Conservation (phyloP, 2,329 filamentous ascomycete species). For the Atkinsonella texensis region DNA sequence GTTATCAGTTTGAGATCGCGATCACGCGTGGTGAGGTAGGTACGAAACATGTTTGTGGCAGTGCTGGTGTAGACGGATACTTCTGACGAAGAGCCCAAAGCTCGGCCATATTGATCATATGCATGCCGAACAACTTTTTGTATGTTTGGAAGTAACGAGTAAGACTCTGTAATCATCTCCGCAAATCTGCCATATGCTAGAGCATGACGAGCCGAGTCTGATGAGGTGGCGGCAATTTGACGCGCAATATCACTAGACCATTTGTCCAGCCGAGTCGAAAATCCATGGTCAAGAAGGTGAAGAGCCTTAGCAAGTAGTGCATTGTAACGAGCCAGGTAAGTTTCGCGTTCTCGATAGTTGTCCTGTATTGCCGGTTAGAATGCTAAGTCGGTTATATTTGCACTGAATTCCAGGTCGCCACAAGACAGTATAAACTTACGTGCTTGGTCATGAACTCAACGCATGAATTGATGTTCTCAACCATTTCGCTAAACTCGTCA, state of each 20-base stretch:
- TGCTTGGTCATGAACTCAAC: slow-evolving; percentile 86
- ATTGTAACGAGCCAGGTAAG: slow-evolving; percentile 79
- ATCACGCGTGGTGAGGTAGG: slow-evolving; percentile 41
- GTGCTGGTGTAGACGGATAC: slow-evolving; percentile 42
- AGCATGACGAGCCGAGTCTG: slow-evolving; percentile 46
- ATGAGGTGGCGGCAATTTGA: slow-evolving; percentile 42
- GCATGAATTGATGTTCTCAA: slow-evolving; percentile 78
- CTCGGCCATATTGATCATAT: slow-evolving; percentile 39
- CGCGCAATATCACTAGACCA: slow-evolving; percentile 41
- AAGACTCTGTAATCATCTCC: slow-evolving; percentile 44
- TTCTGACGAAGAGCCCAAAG: slow-evolving; percentile 28
- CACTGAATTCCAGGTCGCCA: too few species aligned
- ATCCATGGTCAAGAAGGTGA: slow-evolving; percentile 48
- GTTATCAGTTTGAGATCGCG: slow-evolving; percentile 39
- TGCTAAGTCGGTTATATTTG: neutral
- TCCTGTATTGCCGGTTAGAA: slow-evolving; percentile 33
- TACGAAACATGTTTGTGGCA: slow-evolving; percentile 40
- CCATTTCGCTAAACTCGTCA: slow-evolving; percentile 76
- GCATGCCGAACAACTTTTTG: slow-evolving; percentile 38
- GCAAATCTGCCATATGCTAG: slow-evolving; percentile 48
- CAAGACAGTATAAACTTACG: slow-evolving; percentile 33
- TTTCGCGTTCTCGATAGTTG: slow-evolving; percentile 74
- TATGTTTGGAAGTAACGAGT: slow-evolving; percentile 43
- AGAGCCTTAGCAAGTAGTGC: slow-evolving; percentile 60
- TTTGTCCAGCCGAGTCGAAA: slow-evolving; percentile 38